Conservation (phyloP, 164 flowering plant species). For the Chimonanthus salicifolius region DNA sequence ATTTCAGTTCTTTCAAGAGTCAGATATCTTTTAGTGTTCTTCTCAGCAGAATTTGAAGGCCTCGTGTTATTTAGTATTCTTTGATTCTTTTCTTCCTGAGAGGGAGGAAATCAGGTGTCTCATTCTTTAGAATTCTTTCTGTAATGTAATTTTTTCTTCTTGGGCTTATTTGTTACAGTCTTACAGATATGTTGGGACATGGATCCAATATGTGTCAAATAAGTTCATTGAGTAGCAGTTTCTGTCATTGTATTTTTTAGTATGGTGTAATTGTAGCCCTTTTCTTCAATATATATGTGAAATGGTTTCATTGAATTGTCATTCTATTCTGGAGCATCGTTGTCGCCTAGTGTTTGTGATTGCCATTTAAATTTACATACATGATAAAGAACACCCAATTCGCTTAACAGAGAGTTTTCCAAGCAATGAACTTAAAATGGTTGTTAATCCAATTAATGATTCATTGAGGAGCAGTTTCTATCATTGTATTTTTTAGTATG, state of each 20-base stretch:
- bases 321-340: no score
- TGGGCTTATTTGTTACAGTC: not conserved
- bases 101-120: not conserved
- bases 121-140: not conserved
- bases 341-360: no score
- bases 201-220: conserved; percentile 1
- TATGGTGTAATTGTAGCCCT: not conserved
- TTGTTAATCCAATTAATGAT: no score
- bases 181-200: not conserved
- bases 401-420: no score
- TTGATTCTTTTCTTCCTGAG: conserved; percentile 36
- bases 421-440: no score
- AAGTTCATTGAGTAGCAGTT: conserved; percentile 1
- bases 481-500: not conserved
- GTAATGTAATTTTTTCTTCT: not conserved
- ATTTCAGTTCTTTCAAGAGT: conserved; percentile 5
- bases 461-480: not conserved
- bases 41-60: conserved; percentile 19
- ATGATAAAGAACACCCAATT: no score
- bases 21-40: conserved; percentile 8
- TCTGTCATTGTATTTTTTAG: not conserved
- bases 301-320: no score
- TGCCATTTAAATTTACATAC: no score
- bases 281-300: not conserved
- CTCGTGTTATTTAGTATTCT: conserved; percentile 28